Conservation (phyloP, 2,329 filamentous ascomycete species). For the Immersiporthe knoxdaviesiana region DNA sequence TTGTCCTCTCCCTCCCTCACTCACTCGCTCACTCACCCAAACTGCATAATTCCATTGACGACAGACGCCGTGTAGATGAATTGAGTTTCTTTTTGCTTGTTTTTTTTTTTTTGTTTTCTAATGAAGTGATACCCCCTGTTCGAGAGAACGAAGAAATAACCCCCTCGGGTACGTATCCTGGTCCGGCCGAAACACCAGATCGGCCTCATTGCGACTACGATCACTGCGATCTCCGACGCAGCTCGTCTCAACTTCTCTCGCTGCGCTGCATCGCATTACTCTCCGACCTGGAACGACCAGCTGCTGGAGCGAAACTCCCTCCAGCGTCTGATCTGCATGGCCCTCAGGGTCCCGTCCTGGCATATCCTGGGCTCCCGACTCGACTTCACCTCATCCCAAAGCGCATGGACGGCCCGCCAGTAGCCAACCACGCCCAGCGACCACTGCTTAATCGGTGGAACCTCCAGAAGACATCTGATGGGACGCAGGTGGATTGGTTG, state of each 20-base stretch:
- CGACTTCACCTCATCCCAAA: slow-evolving; percentile 24
- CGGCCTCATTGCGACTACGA: slow-evolving; percentile 39
- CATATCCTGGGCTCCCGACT: slow-evolving; percentile 30
- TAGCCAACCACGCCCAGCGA: slow-evolving; percentile 21
- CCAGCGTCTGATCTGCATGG: slow-evolving; percentile 49
- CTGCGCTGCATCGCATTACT: slow-evolving; percentile 35
- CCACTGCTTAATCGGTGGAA: slow-evolving; percentile 22
- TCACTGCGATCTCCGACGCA: slow-evolving; percentile 50
- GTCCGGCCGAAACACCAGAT: slow-evolving; percentile 43
- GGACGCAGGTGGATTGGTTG: slow-evolving; percentile 38
- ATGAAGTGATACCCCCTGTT: slow-evolving; percentile 13
- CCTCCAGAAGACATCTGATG: slow-evolving; percentile 31
- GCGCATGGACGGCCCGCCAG: slow-evolving; percentile 27
- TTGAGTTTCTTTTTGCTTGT: neutral
- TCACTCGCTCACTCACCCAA: no score
- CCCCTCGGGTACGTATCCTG: slow-evolving; percentile 36
- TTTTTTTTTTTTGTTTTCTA: neutral
- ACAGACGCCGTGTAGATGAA: slow-evolving; percentile 9
- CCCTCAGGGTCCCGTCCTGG: slow-evolving; percentile 23
- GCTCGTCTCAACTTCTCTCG: slow-evolving; percentile 47
- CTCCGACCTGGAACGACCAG: slow-evolving; percentile 41
- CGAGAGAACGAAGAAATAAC: no score
- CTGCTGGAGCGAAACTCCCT: slow-evolving; percentile 48
- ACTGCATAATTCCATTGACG: slow-evolving; percentile 5
- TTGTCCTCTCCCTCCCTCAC: neutral